phyloP scores from a whole-genome alignment of 139 green algal species.

The Chlorella sp. region DNA sequence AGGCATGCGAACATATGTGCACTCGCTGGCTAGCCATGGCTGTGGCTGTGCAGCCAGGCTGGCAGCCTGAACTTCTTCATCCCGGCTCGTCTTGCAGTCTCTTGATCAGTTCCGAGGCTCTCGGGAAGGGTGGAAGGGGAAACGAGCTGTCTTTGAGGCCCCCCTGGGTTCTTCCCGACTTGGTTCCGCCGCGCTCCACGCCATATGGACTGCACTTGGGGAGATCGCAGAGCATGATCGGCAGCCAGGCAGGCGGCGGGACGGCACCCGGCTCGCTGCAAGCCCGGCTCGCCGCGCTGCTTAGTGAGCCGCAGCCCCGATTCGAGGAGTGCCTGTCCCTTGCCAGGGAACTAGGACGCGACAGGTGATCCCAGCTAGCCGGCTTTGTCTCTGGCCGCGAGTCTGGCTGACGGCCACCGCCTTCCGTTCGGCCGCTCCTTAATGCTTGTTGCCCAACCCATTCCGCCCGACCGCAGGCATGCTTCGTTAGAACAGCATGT shows the following conservation, averaged over 20 bases:
- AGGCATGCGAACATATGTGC: too few species aligned
- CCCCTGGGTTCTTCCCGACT: too few species aligned
- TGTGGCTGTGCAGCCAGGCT: too few species aligned
- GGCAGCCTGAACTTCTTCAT: too few species aligned
- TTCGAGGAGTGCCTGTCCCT: background rate
- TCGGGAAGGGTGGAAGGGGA: background rate
- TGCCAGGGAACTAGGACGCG: background rate
- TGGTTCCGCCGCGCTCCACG: background rate
- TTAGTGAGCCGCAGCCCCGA: background rate
- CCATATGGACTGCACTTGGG: background rate
- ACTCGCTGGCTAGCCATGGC: too few species aligned
- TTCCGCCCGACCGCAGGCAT: background rate
- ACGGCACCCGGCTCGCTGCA: background rate
- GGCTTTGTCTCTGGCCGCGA: background rate
- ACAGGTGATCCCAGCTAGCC: background rate
- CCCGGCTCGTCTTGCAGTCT: too few species aligned
- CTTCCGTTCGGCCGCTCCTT: background rate
- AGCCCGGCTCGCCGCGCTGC: background rate
- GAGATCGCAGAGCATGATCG: too few species aligned
- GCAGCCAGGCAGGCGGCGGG: too few species aligned
- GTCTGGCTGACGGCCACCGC: background rate
- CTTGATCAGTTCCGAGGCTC: too few species aligned
- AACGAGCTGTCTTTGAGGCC: background rate
- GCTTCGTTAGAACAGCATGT: background rate
- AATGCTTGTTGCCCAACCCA: too few species aligned